phyloP scores from a whole-genome alignment of 148 eudicot genomes.

The Camellia lanceoleosa region DNA sequence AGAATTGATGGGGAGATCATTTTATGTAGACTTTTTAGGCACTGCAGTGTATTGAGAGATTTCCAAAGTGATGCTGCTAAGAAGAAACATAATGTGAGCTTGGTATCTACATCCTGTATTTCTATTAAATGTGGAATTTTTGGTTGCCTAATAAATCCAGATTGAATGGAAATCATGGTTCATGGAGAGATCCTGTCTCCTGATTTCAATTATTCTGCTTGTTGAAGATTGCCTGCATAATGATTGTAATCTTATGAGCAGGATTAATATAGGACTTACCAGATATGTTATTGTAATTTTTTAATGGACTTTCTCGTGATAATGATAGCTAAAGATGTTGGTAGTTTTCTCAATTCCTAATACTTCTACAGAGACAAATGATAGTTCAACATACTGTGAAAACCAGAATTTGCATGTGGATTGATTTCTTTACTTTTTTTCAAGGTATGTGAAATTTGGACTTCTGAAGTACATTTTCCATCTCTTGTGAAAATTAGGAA shows the following conservation, averaged over 20 bases:
- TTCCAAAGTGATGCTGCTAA: slow-evolving; percentile 1
- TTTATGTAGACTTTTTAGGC: neutral
- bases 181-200: neutral
- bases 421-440: slow-evolving; percentile 28
- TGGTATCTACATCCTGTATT: neutral
- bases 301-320: neutral
- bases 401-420: slow-evolving; percentile 21
- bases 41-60: neutral
- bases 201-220: neutral
- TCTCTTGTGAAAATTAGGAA: neutral
- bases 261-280: neutral
- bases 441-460: slow-evolving; percentile 27
- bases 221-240: neutral
- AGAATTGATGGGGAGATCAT: neutral
- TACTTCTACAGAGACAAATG: slow-evolving; percentile 10
- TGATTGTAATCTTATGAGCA: neutral
- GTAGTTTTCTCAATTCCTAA: slow-evolving; percentile 15
- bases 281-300: neutral
- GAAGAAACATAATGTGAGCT: neutral
- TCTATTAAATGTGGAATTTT: neutral
- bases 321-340: slow-evolving; percentile 1
- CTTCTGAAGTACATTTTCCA: slow-evolving; percentile 26
- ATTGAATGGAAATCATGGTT: neutral
- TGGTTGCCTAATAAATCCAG: neutral
- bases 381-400: slow-evolving; percentile 25